These are phyloP conservation scores for Quercus tomentella DNA, from an alignment of 331 rosid species.

Conservation along the genomic window DNA sequence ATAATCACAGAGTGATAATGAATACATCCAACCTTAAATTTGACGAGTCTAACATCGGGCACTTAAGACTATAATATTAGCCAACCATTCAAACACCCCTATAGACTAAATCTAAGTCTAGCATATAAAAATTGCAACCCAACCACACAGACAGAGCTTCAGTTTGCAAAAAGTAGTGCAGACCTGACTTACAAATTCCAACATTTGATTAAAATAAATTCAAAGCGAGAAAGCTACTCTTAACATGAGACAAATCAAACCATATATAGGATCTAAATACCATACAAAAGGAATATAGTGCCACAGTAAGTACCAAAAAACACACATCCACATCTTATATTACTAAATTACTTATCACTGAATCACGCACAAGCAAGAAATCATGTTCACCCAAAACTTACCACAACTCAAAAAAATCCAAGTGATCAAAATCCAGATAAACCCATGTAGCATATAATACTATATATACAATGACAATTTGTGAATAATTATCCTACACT, in stretches of 20 bases:
- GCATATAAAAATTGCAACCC: too few relatives aligned
- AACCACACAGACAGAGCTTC: too few relatives aligned
- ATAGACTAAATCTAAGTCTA: background rate
- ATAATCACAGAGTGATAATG: background rate
- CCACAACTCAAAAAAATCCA: background rate
- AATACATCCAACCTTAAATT: background rate
- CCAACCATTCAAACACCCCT: background rate
- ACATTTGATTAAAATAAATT: background rate
- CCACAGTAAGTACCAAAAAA: background rate
- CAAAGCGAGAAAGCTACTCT: background rate
- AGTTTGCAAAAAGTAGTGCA: background rate
- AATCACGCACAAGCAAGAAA: background rate
- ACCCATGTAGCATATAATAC: background rate
- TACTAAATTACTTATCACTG: too few relatives aligned
- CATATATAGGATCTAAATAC: background rate
- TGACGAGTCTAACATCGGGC: background rate
- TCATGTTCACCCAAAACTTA: background rate
- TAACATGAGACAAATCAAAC: background rate
- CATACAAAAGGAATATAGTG: background rate
- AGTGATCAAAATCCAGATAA: background rate
- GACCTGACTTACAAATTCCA: background rate
- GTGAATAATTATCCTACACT: slow-evolving; percentile 26
- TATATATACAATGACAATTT: background rate
- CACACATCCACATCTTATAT: background rate
- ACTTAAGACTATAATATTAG: background rate